Percentiles rank a stretch among this genome's conserved stretches.
phyloP scores from a whole-genome alignment of 257 asterid species.

The Fraxinus cuspidata region DNA sequence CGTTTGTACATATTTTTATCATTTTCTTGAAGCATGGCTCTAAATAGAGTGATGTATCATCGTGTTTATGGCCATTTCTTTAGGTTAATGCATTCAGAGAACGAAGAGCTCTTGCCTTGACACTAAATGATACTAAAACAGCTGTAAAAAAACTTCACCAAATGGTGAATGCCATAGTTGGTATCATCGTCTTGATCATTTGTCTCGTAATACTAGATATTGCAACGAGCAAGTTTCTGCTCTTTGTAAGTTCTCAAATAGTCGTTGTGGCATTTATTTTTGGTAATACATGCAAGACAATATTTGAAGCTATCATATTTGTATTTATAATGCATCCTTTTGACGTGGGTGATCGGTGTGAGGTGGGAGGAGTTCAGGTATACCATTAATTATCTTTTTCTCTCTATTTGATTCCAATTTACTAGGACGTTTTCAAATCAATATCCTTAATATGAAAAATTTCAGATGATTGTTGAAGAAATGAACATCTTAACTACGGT shows the following conservation, averaged over 20 bases:
- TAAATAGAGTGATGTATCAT: not conserved
- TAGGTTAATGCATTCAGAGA: constrained; percentile 85
- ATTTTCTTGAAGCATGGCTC: not conserved
- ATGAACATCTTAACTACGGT: constrained; percentile 86
- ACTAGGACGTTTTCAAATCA: not conserved
- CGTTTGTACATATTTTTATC: not conserved
- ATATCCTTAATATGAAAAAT: not conserved
- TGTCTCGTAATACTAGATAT: constrained; percentile 67
- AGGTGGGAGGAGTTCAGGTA: constrained; percentile 82
- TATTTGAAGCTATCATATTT: constrained; percentile 78
- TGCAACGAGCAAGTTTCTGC: constrained; percentile 65
- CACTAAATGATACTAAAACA: constrained; percentile 86
- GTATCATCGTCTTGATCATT: constrained; percentile 50
- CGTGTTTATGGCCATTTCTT: not conserved
- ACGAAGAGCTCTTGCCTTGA: constrained; percentile 83
- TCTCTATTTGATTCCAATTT: not conserved
- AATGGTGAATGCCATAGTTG: constrained; percentile 67
- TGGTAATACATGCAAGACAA: constrained; percentile 83
- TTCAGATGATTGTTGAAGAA: constrained; percentile 88
- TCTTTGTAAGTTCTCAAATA: constrained; percentile 81
- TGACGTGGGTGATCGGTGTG: constrained; percentile 93
- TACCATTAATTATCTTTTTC: not conserved
- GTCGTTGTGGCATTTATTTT: constrained; percentile 87
- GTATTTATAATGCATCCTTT: constrained; percentile 87
- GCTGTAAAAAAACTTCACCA: constrained; percentile 84